These are phyloP conservation scores for Phytophthora constricta DNA, from an alignment of 352 stramenopile species.

Conservation along the genomic window DNA sequence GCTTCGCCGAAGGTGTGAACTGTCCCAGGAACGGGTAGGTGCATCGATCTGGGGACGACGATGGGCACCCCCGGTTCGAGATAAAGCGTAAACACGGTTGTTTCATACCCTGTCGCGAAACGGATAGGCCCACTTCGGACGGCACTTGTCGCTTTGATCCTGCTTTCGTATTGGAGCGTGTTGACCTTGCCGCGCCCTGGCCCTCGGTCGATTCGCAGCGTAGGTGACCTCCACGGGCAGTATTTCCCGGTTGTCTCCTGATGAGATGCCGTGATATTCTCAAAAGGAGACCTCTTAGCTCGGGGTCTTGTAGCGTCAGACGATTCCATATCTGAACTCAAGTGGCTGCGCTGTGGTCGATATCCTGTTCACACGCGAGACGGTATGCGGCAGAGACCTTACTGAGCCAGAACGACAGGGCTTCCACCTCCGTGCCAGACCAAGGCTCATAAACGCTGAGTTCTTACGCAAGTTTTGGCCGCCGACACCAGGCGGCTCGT, in stretches of 20 bases:
- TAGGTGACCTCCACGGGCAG: neutral
- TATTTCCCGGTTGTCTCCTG: no score
- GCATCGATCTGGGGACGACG: neutral
- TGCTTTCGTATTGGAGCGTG: neutral
- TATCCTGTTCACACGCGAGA: neutral
- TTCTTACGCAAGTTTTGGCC: constrained; percentile 6
- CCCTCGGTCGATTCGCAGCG: neutral
- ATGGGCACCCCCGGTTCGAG: neutral
- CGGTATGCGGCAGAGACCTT: neutral
- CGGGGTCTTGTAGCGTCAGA: neutral
- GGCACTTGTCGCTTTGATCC: neutral
- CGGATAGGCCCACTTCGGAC: neutral
- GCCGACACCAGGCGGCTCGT: neutral
- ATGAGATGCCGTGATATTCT: neutral
- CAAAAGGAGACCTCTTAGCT: neutral
- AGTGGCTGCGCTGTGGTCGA: neutral
- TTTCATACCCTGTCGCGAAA: neutral
- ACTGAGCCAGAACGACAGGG: constrained; percentile 5
- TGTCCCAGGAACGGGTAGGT: neutral
- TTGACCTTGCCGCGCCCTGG: neutral
- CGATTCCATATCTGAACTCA: neutral
- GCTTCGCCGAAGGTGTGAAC: neutral
- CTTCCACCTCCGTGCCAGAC: neutral
- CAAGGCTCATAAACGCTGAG: constrained; percentile 9
- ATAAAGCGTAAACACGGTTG: neutral